Percentiles rank a stretch among this genome's conserved stretches.
Conservation (phyloP, 73 alveolate species). For the Durusdinium trenchii region DNA sequence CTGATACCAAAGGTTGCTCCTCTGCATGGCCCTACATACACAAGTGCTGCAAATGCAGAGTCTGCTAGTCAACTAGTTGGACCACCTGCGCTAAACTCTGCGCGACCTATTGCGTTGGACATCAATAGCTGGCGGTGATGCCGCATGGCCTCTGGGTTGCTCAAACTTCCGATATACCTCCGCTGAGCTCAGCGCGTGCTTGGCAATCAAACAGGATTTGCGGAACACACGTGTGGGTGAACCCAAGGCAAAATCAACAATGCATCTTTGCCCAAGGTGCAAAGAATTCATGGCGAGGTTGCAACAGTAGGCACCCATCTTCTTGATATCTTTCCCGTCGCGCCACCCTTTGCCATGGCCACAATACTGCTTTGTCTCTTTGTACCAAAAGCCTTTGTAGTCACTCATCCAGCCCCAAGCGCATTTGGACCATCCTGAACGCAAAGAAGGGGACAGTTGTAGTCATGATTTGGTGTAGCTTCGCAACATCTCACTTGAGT, state of each 20-base stretch:
- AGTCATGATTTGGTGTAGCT: too few relatives aligned
- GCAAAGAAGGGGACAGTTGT: too few relatives aligned
- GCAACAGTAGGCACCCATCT: slow-evolving; percentile 43
- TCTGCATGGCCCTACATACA: too few relatives aligned
- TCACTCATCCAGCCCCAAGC: slow-evolving; percentile 36
- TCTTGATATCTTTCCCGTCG: neutral
- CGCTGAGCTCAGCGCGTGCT: neutral
- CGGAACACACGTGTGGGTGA: neutral
- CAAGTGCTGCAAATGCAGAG: too few relatives aligned
- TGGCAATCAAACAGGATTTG: too few relatives aligned
- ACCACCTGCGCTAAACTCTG: too few relatives aligned
- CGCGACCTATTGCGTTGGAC: too few relatives aligned
- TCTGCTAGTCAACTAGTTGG: too few relatives aligned
- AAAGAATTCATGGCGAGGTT: neutral
- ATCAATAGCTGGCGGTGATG: too few relatives aligned
- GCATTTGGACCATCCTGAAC: slow-evolving; percentile 24
- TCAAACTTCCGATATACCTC: slow-evolving; percentile 13
- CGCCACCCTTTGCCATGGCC: slow-evolving; percentile 31
- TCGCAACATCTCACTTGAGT: too few relatives aligned
- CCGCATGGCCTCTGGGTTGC: neutral
- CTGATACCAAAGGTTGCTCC: too few relatives aligned
- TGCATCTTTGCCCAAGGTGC: neutral
- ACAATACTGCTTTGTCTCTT: neutral
- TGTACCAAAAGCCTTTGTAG: slow-evolving; percentile 51
- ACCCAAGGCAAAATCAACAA: neutral